A percentile compares a stretch with the other conserved stretches of the same genome.
These are phyloP conservation scores for Sphaerostilbella broomeana DNA, from an alignment of 2,329 filamentous ascomycete species.

Conservation along the genomic window DNA sequence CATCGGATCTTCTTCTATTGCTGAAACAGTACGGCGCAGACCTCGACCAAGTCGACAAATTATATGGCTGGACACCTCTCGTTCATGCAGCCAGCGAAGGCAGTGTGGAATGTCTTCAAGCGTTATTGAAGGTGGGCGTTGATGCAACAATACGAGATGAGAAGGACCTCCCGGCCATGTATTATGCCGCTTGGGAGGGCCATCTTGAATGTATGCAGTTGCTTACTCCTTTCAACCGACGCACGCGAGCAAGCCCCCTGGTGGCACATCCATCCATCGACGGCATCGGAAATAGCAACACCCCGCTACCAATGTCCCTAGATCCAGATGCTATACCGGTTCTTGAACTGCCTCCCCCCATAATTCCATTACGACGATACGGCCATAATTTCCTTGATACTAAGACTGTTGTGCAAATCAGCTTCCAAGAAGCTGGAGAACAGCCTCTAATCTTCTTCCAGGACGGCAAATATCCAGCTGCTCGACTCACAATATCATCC, in stretches of 20 bases:
- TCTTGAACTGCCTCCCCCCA: constrained; percentile 86
- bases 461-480: constrained; percentile 91
- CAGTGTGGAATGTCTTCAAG: constrained; percentile 80
- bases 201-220: constrained; percentile 91
- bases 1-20: constrained; percentile 69
- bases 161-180: constrained; percentile 89
- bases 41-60: constrained; percentile 85
- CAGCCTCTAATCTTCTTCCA: constrained; percentile 90
- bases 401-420: constrained; percentile 91
- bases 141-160: constrained; percentile 79
- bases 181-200: constrained; percentile 98
- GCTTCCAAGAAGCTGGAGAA: constrained; percentile 71
- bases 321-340: constrained; percentile 87
- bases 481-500: constrained; percentile 90
- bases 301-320: constrained; percentile 56
- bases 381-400: constrained; percentile 98
- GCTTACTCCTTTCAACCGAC: constrained; percentile 55
- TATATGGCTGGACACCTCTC: constrained; percentile 95
- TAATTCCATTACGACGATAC: constrained; percentile 89
- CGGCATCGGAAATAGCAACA: constrained; percentile 41
- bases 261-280: constrained; percentile 37
- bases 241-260: constrained; percentile 37
- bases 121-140: constrained; percentile 70
- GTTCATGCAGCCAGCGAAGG: constrained; percentile 96
- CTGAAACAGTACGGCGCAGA: constrained; percentile 82